Evolutionary conservation across 2,329 filamentous ascomycete species (phyloP), one percentile per base, ranked within the genome.

Genomic region (Claviceps quebecensis): DNA sequence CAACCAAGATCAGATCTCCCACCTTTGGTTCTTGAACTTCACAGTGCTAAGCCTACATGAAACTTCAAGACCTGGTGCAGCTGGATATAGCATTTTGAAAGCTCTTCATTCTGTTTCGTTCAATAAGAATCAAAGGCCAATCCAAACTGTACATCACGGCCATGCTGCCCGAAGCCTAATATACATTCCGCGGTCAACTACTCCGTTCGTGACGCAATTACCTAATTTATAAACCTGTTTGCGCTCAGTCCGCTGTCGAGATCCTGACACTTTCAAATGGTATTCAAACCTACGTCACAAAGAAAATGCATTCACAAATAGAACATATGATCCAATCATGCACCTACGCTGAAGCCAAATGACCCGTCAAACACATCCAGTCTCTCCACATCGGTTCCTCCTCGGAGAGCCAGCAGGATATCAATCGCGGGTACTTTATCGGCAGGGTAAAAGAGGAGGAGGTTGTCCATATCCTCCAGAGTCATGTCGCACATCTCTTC

Each of bases 401-500:
- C 69, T 16, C 79, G 70, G 65, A 82, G 75, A 4, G 71, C 73
- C 54, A 73, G 70, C n/a, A 84, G 61, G 47, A 75, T 69, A 23
- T 75, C 75, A 44, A 81, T 64, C 1, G 71, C 61, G 3, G 80
- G 80, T 1, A 82, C 80, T 51, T 76, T 71, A 55, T 73, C 71
- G 1, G 69, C 61, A 0, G 67, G 68, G 58, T 94, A 96, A 63
- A 83, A 90, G n/a, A 74, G 72, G 39, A 97, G 69, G n/a, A 97
- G 71, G 51, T 75, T 77, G 51, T 86, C 81, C 86, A 97, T 95
- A 60, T 90, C 90, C 59, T 84, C 78, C 48, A 93, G 86, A 19
- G 78, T 80, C 76, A 97, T 81, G 37, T 79, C 77, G 58, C 87
- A 90, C 58, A 97, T 78, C 55, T 96, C 86, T 55, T 94, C 84